Percentiles rank a stretch among this genome's conserved stretches.
Conservation (phyloP, 2,329 filamentous ascomycete species). For the Neophaeococcomyces aloes region DNA sequence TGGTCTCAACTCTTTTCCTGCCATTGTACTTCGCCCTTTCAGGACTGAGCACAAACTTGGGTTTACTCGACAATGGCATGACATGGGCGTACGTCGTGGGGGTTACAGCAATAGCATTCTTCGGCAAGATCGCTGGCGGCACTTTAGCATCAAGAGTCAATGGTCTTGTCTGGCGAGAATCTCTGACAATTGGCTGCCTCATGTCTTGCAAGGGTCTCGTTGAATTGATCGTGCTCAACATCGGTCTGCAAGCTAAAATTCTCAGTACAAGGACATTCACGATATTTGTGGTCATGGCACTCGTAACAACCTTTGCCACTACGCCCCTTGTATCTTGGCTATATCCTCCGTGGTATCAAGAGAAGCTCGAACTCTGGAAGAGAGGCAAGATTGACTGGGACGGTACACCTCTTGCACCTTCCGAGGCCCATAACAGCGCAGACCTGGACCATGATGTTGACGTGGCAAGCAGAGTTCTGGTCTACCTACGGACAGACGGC, state of each 20-base stretch:
- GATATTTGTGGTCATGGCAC: constrained; percentile 89
- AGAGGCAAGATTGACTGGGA: constrained; percentile 88
- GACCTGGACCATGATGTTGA: constrained; percentile 17
- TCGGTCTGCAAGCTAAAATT: constrained; percentile 74
- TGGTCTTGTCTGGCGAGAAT: constrained; percentile 82
- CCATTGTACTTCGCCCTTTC: constrained; percentile 91
- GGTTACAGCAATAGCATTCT: constrained; percentile 69
- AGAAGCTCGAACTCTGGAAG: constrained; percentile 63
- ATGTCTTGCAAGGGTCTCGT: constrained; percentile 98
- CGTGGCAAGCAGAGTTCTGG: constrained; percentile 51
- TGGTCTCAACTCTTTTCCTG: constrained; percentile 71
- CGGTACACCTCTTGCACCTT: constrained; percentile 39
- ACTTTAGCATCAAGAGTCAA: constrained; percentile 64
- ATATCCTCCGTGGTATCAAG: constrained; percentile 68
- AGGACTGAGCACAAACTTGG: constrained; percentile 77
- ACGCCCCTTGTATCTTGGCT: constrained; percentile 63
- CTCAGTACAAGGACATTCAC: constrained; percentile 74
- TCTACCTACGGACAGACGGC: constrained; percentile 76
- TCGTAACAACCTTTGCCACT: constrained; percentile 74
- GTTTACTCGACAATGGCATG: constrained; percentile 66
- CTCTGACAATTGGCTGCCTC: constrained; percentile 71
- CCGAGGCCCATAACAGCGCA: constrained; percentile 36
- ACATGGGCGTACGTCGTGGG: constrained; percentile 86
- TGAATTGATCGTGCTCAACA: constrained; percentile 78
- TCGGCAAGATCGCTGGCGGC: constrained; percentile 74